phyloP scores from a whole-genome alignment of 495 filamentous ascomycete species.

The Penicillium daleae region DNA sequence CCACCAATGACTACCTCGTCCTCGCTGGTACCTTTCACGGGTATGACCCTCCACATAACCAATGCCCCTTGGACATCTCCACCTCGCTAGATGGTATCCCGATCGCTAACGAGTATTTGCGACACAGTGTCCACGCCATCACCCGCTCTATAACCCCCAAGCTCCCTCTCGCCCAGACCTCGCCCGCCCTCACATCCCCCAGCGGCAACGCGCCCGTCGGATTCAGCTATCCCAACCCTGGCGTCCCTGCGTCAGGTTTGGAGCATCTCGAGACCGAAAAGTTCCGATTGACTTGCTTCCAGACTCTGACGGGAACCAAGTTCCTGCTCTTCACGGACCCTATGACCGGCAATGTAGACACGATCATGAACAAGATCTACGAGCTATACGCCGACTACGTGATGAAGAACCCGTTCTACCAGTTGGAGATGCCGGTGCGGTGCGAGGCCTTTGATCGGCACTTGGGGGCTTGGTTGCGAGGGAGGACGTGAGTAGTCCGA shows the following conservation, averaged over 20 bases:
- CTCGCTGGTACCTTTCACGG: slow-evolving; percentile 99
- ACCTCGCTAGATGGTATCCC: not conserved
- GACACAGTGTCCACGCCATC: slow-evolving; percentile 78
- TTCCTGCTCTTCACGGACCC: slow-evolving; percentile 96
- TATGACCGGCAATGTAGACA: slow-evolving; percentile 83
- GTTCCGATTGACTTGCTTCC: slow-evolving; percentile 94
- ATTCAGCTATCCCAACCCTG: slow-evolving; percentile 52
- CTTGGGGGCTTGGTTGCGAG: slow-evolving; percentile 57
- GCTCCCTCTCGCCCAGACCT: slow-evolving; percentile 36
- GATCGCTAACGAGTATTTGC: not conserved
- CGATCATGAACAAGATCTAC: slow-evolving; percentile 80
- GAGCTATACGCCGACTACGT: slow-evolving; percentile 96
- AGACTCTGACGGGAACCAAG: slow-evolving; percentile 90
- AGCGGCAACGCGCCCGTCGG: slow-evolving; percentile 30
- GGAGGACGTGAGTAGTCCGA: slow-evolving; percentile 32
- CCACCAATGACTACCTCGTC: slow-evolving; percentile 92
- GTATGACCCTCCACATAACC: slow-evolving; percentile 43
- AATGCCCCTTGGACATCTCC: not conserved
- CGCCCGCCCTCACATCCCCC: slow-evolving; percentile 34
- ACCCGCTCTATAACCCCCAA: slow-evolving; percentile 75
- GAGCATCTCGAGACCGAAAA: slow-evolving; percentile 89
- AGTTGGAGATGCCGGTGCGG: slow-evolving; percentile 93
- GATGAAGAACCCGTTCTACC: slow-evolving; percentile 99
- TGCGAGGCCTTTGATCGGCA: slow-evolving; percentile 93
- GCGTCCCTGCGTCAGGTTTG: slow-evolving; percentile 63